phyloP scores from a whole-genome alignment of 2,329 filamentous ascomycete genomes.

The Aspergillus pseudoterreus region DNA sequence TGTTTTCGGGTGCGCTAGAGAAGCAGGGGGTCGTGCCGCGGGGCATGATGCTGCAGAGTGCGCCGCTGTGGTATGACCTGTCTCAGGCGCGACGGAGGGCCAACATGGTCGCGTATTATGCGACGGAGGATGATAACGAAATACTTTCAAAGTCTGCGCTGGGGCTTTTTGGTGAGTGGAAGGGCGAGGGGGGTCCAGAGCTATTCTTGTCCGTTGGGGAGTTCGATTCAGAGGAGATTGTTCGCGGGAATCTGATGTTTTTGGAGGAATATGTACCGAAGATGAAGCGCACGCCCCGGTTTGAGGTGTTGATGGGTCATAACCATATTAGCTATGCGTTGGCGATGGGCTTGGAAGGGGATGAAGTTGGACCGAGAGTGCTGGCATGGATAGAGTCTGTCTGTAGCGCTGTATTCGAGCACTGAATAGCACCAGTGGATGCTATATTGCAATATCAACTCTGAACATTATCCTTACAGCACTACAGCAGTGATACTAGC shows the following conservation, averaged over 20 bases:
- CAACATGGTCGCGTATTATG: conserved; percentile 6
- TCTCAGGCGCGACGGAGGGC: not conserved
- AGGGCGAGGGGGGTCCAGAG: not conserved
- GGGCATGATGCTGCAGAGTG: conserved; percentile 2
- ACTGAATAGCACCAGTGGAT: too few species aligned
- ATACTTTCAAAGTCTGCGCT: not conserved
- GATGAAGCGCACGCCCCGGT: not conserved
- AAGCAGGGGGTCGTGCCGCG: not conserved
- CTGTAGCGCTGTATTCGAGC: too few species aligned
- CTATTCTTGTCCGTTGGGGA: not conserved
- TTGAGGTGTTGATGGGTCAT: conserved; percentile 1
- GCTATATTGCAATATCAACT: too few species aligned
- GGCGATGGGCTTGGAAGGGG: not conserved
- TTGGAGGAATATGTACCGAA: not conserved
- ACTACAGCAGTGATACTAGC: not conserved
- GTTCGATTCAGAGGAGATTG: conserved; percentile 2
- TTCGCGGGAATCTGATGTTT: conserved; percentile 1
- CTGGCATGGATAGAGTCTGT: not conserved
- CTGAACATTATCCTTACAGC: not conserved
- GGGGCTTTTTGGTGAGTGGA: not conserved
- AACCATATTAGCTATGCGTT: conserved; percentile 6
- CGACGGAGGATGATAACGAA: not conserved
- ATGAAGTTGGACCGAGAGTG: conserved; percentile 3
- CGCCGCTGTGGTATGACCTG: conserved; percentile 4
- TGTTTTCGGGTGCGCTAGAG: not conserved